A percentile compares a stretch with the other conserved stretches of the same genome.
Conservation (phyloP, 768 basidiomycete genomes). For the Omphalotus guepiniiformis region DNA sequence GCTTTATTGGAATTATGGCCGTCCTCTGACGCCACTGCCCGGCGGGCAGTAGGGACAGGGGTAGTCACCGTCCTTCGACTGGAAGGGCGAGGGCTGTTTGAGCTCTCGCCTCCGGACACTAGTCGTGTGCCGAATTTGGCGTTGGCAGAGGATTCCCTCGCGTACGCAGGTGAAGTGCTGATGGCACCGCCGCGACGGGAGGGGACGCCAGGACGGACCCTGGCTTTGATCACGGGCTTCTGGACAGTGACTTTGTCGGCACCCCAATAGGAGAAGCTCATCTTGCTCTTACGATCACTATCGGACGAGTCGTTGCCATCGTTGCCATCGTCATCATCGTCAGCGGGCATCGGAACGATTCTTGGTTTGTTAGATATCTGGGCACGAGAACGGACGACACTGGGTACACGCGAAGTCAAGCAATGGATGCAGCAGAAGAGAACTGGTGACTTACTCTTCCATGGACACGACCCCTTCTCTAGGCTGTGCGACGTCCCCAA, state of each 20-base stretch:
- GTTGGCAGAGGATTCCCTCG: conserved; percentile 80
- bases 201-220: conserved; percentile 18
- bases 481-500: conserved; percentile 71
- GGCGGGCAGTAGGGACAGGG: conserved; percentile 42
- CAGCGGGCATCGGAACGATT: conserved; percentile 66
- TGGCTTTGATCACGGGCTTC: conserved; percentile 40
- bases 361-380: conserved; percentile 60
- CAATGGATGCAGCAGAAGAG: conserved; percentile 7
- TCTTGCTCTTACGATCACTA: conserved; percentile 86
- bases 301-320: conserved; percentile 69
- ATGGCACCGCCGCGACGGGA: conserved; percentile 39
- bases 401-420: conserved; percentile 25
- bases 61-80: conserved; percentile 56
- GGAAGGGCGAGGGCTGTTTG: conserved; percentile 41
- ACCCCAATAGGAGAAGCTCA: conserved; percentile 94
- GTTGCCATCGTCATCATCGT: conserved; percentile 55
- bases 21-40: conserved; percentile 52
- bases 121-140: conserved; percentile 90
- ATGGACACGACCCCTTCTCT: conserved; percentile 80
- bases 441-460: conserved; percentile 68
- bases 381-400: conserved; percentile 67
- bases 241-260: conserved; percentile 88
- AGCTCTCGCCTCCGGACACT: conserved; percentile 49
- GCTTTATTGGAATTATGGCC: conserved; percentile 60
- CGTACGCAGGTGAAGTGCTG: conserved; percentile 52